These are phyloP conservation scores for Radiomyces spectabilis DNA, from an alignment of 192 early-diverging fungal genomes.

Conservation along the genomic window DNA sequence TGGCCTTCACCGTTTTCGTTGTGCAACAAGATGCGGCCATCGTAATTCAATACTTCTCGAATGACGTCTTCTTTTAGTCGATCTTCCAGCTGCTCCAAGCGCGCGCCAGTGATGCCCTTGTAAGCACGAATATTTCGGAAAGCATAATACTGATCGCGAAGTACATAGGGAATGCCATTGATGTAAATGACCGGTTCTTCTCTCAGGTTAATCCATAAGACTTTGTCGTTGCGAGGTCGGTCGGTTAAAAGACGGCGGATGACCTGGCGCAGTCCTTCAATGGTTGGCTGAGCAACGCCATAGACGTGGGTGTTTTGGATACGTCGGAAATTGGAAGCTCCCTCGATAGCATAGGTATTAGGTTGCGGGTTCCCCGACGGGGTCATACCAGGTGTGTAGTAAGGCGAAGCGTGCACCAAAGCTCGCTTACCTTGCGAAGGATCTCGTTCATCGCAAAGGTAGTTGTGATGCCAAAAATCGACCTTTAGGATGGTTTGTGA, in stretches of 20 bases:
- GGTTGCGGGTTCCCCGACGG: no score
- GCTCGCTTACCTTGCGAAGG: no score
- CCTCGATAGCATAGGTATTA: slow-evolving; percentile 27
- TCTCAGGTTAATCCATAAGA: slow-evolving; percentile 56
- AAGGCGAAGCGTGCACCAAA: no score
- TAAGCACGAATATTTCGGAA: slow-evolving; percentile 54
- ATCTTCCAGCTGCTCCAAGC: slow-evolving; percentile 47
- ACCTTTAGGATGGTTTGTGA: slow-evolving; percentile 53
- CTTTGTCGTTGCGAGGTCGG: slow-evolving; percentile 4
- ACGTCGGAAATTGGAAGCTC: slow-evolving; percentile 49
- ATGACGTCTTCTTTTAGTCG: slow-evolving; percentile 49
- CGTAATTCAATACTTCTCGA: slow-evolving; percentile 35
- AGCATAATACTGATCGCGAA: slow-evolving; percentile 45
- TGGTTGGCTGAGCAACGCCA: slow-evolving; percentile 53
- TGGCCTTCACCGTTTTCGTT: slow-evolving; percentile 33
- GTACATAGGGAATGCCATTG: slow-evolving; percentile 54
- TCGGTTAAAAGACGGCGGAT: slow-evolving; percentile 14
- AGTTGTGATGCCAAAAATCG: slow-evolving; percentile 41
- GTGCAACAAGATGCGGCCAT: slow-evolving; percentile 48
- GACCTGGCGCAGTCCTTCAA: slow-evolving; percentile 49
- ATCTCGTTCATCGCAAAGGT: slow-evolving; percentile 1
- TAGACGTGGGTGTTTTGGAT: slow-evolving; percentile 34
- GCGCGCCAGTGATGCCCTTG: slow-evolving; percentile 40
- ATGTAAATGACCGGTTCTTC: slow-evolving; percentile 63
- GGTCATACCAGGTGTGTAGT: no score